Evolutionary conservation across 805 yeast genomes (phyloP).

Genomic region (Lachancea sp.): DNA sequence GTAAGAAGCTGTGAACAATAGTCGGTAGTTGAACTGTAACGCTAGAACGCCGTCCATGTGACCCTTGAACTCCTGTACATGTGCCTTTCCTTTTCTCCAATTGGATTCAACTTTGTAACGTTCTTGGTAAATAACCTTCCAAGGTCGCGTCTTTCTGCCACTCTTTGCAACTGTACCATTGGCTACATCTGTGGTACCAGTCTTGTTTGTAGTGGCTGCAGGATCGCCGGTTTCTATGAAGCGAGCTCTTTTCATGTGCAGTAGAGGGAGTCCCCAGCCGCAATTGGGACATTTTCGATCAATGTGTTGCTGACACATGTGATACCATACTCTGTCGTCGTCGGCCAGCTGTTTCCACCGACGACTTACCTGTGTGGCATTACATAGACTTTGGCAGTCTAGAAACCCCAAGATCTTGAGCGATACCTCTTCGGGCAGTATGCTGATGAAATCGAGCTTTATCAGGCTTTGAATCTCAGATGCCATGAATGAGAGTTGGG

Average conservation of each 20-base stretch:
- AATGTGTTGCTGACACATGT: conserved; percentile 96
- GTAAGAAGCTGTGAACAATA: conserved; percentile 85
- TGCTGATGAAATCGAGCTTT: conserved; percentile 80
- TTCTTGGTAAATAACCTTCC: conserved; percentile 93
- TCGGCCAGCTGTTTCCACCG: conserved; percentile 88
- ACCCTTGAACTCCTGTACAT: conserved; percentile 59
- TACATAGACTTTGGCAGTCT: conserved; percentile 89
- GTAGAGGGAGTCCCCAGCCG: conserved; percentile 96
- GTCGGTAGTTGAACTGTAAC: conserved; percentile 73
- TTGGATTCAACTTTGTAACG: conserved; percentile 86
- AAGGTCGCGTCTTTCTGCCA: conserved; percentile 54
- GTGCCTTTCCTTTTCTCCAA: conserved; percentile 83
- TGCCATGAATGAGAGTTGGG: conserved; percentile 81
- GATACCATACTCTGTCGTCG: conserved; percentile 96
- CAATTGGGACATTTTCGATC: conserved; percentile 96
- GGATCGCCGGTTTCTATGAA: conserved; percentile 10
- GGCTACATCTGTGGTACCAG: background rate
- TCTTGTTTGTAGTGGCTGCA: background rate
- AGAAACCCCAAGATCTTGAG: conserved; percentile 79
- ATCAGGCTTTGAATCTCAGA: conserved; percentile 73
- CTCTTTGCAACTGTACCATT: background rate
- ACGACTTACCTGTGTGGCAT: conserved; percentile 86
- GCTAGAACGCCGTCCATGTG: conserved; percentile 88
- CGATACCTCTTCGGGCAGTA: conserved; percentile 80
- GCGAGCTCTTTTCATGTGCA: conserved; percentile 77